These are phyloP conservation scores for Aureobasidium pullulans DNA, from an alignment of 2,329 filamentous ascomycete species.

Conservation along the genomic window DNA sequence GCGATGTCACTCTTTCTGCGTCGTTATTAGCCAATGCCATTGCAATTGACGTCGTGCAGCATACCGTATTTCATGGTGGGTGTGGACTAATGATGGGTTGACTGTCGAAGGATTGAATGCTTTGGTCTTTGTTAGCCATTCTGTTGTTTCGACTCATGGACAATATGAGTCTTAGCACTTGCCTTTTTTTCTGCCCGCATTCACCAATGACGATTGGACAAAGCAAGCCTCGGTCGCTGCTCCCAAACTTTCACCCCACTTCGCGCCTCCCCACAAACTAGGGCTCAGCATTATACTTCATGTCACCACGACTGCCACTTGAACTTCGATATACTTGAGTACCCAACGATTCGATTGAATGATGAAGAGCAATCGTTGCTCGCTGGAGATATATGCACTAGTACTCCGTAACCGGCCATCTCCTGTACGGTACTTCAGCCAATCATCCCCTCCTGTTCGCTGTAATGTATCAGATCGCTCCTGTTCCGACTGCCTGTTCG, in stretches of 20 bases:
- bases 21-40: neutral
- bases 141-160: neutral
- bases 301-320: neutral
- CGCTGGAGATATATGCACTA: too few relatives aligned
- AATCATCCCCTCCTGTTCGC: too few relatives aligned
- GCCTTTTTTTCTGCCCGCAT: constrained; percentile 5
- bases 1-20: constrained; percentile 39
- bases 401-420: too few relatives aligned
- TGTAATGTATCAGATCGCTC: too few relatives aligned
- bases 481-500: too few relatives aligned
- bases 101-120: neutral
- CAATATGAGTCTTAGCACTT: neutral
- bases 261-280: neutral
- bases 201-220: constrained; percentile 1
- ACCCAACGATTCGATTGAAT: too few relatives aligned
- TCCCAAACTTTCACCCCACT: neutral
- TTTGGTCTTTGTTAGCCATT: neutral
- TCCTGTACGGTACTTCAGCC: too few relatives aligned
- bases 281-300: neutral
- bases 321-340: neutral
- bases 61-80: constrained; percentile 12
- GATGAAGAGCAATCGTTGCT: too few relatives aligned
- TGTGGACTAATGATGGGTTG: neutral
- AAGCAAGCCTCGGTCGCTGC: neutral
- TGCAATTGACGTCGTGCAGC: neutral